A percentile compares a stretch with the other conserved stretches of the same genome.
Conservation (phyloP, 208 protist genomes). For the Strigomonas culicis region DNA sequence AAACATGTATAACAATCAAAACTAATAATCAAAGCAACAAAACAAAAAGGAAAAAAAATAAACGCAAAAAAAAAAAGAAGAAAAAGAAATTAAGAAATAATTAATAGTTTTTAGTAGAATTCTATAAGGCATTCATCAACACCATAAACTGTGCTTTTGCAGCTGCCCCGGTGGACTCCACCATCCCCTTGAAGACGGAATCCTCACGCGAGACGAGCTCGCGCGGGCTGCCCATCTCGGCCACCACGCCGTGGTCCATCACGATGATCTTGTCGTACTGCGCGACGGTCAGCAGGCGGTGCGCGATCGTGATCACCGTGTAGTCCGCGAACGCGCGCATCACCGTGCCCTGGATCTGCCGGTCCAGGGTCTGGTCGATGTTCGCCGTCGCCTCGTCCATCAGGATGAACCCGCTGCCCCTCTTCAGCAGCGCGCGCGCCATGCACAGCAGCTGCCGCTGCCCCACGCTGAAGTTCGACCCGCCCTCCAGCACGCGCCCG, state of each 20-base stretch:
- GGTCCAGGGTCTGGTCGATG: conserved; percentile 63
- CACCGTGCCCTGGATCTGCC: conserved; percentile 54
- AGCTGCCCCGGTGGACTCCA: neutral
- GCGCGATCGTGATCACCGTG: conserved; percentile 82
- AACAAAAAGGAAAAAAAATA: conserved; percentile 11
- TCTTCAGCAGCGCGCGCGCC: conserved; percentile 46
- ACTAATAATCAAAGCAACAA: no score
- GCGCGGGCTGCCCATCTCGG: conserved; percentile 49
- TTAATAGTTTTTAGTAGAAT: neutral
- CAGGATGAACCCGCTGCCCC: conserved; percentile 50
- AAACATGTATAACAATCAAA: neutral
- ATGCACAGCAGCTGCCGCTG: conserved; percentile 65
- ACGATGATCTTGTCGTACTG: conserved; percentile 76
- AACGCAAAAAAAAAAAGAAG: conserved; percentile 5
- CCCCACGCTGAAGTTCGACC: conserved; percentile 52
- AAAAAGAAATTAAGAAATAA: conserved; percentile 2
- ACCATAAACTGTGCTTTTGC: neutral
- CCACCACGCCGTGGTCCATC: conserved; percentile 61
- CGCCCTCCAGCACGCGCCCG: conserved; percentile 31
- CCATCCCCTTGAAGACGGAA: neutral
- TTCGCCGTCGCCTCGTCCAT: conserved; percentile 86
- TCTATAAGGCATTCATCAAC: neutral
- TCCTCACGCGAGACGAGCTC: conserved; percentile 22
- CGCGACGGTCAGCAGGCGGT: conserved; percentile 76
- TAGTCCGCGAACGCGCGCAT: conserved; percentile 47